Evolutionary conservation across 768 basidiomycete species (phyloP).

Genomic region (Pleurotus sapidus): DNA sequence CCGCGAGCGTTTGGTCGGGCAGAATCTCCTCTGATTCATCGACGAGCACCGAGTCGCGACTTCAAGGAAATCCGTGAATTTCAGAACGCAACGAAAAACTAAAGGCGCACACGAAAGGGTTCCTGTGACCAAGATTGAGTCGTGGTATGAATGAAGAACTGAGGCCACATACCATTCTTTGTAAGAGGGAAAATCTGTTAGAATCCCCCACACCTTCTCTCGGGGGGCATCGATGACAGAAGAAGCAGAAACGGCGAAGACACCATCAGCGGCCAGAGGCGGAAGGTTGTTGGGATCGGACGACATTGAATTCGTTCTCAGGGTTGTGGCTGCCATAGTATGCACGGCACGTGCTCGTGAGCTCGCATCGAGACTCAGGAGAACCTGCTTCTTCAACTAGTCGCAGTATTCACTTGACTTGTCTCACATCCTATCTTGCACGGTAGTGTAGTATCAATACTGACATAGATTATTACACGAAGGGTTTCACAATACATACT

Average conservation of each 20-base stretch:
- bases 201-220: slow-evolving; percentile 57
- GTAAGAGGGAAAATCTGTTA: slow-evolving; percentile 63
- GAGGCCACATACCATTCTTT: slow-evolving; percentile 47
- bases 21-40: slow-evolving; percentile 36
- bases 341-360: too few species aligned
- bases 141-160: not conserved
- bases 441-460: too few species aligned
- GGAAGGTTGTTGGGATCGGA: slow-evolving; percentile 28
- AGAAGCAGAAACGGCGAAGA: slow-evolving; percentile 46
- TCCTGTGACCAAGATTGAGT: slow-evolving; percentile 37
- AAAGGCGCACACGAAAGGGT: slow-evolving; percentile 57
- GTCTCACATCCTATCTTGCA: too few species aligned
- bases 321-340: not conserved
- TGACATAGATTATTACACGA: too few species aligned
- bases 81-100: slow-evolving; percentile 2
- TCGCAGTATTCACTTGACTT: too few species aligned
- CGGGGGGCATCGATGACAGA: slow-evolving; percentile 57
- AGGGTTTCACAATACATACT: slow-evolving; percentile 35
- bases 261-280: slow-evolving; percentile 34
- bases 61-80: slow-evolving; percentile 15
- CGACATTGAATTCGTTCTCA: not conserved
- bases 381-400: too few species aligned
- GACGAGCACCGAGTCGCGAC: slow-evolving; percentile 48
- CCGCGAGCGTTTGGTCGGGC: slow-evolving; percentile 44
- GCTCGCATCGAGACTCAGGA: too few species aligned